Percentiles rank a stretch among this genome's conserved stretches.
Conservation (phyloP, 2,329 filamentous ascomycete species). For the Calonectria pteridis region DNA sequence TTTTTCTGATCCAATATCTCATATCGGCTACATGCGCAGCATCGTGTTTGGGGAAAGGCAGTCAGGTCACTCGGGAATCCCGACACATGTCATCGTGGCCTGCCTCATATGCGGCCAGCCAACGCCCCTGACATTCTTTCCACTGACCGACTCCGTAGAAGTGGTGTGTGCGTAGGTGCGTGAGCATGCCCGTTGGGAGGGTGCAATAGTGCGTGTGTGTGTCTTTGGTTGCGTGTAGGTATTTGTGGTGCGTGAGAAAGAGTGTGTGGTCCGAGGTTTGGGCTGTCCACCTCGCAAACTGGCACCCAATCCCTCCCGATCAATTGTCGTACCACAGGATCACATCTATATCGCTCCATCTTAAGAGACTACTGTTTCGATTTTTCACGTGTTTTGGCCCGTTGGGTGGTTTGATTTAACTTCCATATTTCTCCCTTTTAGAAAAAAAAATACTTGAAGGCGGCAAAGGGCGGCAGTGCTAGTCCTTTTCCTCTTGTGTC, state of each 20-base stretch:
- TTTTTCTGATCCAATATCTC: neutral
- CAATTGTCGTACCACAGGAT: slow-evolving; percentile 32
- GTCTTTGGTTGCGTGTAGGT: slow-evolving; percentile 13
- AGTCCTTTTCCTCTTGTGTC: neutral
- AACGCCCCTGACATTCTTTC: slow-evolving; percentile 6
- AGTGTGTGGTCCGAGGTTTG: slow-evolving; percentile 29
- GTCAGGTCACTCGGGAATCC: neutral
- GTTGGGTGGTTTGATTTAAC: slow-evolving; percentile 1
- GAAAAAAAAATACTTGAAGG: neutral
- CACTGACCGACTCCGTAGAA: slow-evolving; percentile 19
- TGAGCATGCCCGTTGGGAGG: slow-evolving; percentile 19
- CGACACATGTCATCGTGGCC: slow-evolving; percentile 25
- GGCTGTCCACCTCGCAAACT: slow-evolving; percentile 20
- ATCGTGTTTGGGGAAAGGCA: neutral
- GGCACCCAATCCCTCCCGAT: slow-evolving; percentile 19
- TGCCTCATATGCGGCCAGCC: slow-evolving; percentile 10
- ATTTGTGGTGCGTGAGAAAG: slow-evolving; percentile 24
- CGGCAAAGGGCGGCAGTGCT: neutral
- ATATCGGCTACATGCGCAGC: neutral
- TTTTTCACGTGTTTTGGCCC: neutral
- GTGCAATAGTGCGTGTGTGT: neutral
- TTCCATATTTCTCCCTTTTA: slow-evolving; percentile 5
- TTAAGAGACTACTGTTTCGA: neutral
- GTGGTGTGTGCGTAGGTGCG: slow-evolving; percentile 26
- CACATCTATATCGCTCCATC: slow-evolving; percentile 13